Evolutionary conservation across 257 asterid genomes (phyloP).

Genomic region (Solanum arcanum): DNA sequence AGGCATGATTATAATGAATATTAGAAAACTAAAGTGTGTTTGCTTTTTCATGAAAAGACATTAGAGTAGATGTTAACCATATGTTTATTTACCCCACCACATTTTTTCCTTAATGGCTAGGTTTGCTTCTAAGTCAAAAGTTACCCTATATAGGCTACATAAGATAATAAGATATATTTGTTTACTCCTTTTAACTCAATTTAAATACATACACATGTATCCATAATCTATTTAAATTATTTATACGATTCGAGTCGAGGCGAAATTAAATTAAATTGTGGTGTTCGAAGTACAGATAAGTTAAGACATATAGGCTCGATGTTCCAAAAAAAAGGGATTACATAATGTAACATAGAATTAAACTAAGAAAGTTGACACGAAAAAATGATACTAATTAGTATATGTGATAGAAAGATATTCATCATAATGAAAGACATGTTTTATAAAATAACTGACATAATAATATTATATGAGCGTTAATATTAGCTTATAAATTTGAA

Average conservation of each 20-base stretch:
- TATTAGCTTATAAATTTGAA: not conserved
- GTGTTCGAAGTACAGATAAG: no score
- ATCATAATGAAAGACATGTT: not conserved
- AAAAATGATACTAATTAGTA: not conserved
- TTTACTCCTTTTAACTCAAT: not conserved
- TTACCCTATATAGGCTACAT: not conserved
- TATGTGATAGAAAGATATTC: not conserved
- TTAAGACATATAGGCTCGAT: not conserved
- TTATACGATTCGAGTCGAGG: not conserved
- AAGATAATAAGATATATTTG: not conserved
- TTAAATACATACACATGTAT: not conserved
- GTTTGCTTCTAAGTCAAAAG: not conserved
- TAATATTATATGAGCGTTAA: not conserved
- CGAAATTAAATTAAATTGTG: not conserved
- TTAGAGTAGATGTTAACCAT: not conserved
- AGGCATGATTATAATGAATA: not conserved
- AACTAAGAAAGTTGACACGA: not conserved
- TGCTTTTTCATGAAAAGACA: not conserved
- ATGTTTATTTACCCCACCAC: not conserved
- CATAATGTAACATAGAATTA: not conserved
- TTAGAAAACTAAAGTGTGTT: not conserved
- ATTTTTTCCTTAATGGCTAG: not conserved
- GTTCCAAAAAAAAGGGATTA: not conserved
- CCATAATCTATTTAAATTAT: not conserved
- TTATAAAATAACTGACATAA: not conserved